Conservation (phyloP, 2,329 filamentous ascomycete species). For the Huntiella savannae region DNA sequence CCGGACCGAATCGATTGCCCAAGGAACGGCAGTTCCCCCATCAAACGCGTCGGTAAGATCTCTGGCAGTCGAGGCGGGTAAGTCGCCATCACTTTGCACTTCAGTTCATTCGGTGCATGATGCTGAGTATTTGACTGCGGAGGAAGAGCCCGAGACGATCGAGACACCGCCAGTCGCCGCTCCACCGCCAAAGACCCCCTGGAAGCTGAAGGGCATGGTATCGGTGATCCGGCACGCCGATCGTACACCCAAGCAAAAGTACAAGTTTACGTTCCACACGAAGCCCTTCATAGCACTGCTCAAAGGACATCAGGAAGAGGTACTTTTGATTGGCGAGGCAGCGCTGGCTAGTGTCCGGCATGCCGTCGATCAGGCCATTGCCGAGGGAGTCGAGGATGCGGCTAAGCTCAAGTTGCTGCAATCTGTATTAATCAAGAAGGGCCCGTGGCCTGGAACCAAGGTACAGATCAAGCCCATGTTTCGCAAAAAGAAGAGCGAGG, state of each 20-base stretch:
- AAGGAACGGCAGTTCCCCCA: conserved; percentile 1
- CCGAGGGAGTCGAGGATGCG: conserved; percentile 63
- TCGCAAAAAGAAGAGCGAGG: conserved; percentile 60
- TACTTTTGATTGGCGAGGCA: conserved; percentile 78
- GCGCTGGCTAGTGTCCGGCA: conserved; percentile 76
- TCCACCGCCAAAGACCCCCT: conserved; percentile 72
- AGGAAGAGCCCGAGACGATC: conserved; percentile 1
- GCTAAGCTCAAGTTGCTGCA: conserved; percentile 71
- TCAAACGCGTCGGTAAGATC: conserved; percentile 7
- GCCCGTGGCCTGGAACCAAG: conserved; percentile 85
- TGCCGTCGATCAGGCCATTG: conserved; percentile 65
- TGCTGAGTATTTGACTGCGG: conserved; percentile 13
- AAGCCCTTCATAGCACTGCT: conserved; percentile 88
- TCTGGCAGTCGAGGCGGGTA: conserved; percentile 1
- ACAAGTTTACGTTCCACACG: conserved; percentile 97
- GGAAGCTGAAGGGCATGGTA: conserved; percentile 96
- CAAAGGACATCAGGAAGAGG: conserved; percentile 90
- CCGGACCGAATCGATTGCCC: conserved; percentile 1
- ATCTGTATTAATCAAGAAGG: conserved; percentile 81
- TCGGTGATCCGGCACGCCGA: conserved; percentile 93
- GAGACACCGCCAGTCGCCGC: conserved; percentile 23
- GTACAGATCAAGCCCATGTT: conserved; percentile 99
- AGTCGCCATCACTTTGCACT: conserved; percentile 23
- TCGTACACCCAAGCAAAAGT: conserved; percentile 95
- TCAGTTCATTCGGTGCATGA: conserved; percentile 20